A percentile compares a stretch with the other conserved stretches of the same genome.
phyloP scores from a whole-genome alignment of 768 basidiomycete genomes.

The Butyriboletus loyo region DNA sequence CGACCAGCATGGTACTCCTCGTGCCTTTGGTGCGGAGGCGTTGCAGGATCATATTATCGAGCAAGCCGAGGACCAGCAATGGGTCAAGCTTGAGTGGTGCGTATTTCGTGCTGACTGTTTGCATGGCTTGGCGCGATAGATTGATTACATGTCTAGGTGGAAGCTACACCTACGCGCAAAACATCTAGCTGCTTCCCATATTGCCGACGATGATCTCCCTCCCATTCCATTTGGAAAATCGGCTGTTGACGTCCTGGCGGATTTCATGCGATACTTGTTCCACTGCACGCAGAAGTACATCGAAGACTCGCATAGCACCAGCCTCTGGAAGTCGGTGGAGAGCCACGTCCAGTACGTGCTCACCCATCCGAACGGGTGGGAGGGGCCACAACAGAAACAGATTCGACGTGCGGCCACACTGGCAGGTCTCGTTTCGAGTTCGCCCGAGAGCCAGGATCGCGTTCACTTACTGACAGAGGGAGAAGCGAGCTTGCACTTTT shows the following conservation, averaged over 20 bases:
- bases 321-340: conserved; percentile 46
- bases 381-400: conserved; percentile 52
- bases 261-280: conserved; percentile 47
- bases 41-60: conserved; percentile 37
- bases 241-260: conserved; percentile 42
- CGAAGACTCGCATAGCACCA: conserved; percentile 43
- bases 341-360: conserved; percentile 48
- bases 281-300: conserved; percentile 46
- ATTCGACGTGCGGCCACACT: conserved; percentile 52
- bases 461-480: conserved; percentile 62
- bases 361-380: conserved; percentile 67
- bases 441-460: conserved; percentile 36
- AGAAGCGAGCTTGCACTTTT: conserved; percentile 60
- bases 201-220: conserved; percentile 34
- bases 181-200: conserved; percentile 30
- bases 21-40: conserved; percentile 47
- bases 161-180: conserved; percentile 39
- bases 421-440: conserved; percentile 49
- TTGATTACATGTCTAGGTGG: conserved; percentile 23
- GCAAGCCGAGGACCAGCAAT: conserved; percentile 42
- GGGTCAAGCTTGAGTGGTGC: conserved; percentile 47
- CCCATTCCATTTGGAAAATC: conserved; percentile 43
- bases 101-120: not conserved
- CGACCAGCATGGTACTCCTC: conserved; percentile 36
- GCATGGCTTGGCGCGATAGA: not conserved